Conservation (phyloP, 345 rosid species). For the Populus nigra region DNA sequence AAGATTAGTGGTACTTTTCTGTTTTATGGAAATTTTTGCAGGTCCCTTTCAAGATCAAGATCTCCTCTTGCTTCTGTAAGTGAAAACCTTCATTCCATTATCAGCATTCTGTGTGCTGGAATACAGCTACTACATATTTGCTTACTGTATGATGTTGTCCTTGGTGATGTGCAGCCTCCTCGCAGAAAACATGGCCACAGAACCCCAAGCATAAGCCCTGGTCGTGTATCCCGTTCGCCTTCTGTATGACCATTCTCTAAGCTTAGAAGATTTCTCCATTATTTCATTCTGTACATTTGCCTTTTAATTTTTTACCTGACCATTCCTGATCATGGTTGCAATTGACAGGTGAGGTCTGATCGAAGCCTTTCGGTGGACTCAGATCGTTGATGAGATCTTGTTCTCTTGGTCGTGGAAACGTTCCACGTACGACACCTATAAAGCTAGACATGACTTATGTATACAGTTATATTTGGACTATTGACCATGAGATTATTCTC, state of each 20-base stretch:
- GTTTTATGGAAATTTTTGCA: slow-evolving; percentile 45
- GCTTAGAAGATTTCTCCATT: not conserved
- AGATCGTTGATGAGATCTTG: slow-evolving; percentile 1
- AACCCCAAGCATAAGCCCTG: slow-evolving; percentile 22
- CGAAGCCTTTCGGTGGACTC: slow-evolving; percentile 21
- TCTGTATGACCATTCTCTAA: slow-evolving; percentile 21
- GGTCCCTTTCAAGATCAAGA: slow-evolving; percentile 56
- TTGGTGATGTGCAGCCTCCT: slow-evolving; percentile 21
- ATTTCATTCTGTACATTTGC: not conserved
- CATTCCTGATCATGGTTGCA: not conserved
- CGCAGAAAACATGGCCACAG: slow-evolving; percentile 22
- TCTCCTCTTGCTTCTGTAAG: slow-evolving; percentile 69
- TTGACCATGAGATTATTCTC: too few species aligned
- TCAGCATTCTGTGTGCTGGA: not conserved
- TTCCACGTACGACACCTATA: not conserved
- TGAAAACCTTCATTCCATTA: slow-evolving; percentile 1
- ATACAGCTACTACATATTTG: not conserved
- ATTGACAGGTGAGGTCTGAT: slow-evolving; percentile 53
- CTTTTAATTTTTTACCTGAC: too few species aligned
- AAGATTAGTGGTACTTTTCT: slow-evolving; percentile 16
- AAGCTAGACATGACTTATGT: not conserved
- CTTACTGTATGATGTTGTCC: not conserved
- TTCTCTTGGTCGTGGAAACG: not conserved
- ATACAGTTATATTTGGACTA: too few species aligned
- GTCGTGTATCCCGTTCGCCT: slow-evolving; percentile 31